Base-by-base conservation (phyloP, 306 rosid species). In the Vachellia pachyceras region DNA sequence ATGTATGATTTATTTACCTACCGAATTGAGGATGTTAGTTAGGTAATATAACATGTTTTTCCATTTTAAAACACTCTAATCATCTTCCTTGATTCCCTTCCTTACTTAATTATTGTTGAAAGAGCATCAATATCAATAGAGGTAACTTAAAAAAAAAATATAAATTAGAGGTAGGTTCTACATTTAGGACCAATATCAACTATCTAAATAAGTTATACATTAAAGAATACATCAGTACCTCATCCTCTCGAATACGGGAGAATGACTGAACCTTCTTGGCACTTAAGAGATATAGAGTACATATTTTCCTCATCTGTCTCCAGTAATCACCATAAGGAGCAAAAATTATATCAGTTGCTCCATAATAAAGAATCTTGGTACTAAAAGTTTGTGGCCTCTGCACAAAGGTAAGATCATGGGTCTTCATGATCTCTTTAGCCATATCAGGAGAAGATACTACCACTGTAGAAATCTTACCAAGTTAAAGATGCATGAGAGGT, bases 401-500 rank as follows among this genome's bases (percentile, higher is more conserved):
- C 3, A 52, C 60, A 52, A 52, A 52, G 60, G 60, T 23, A 17
- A 52, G 60, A 52, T 52, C 60, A 52, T 52, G 60, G 5, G 25
- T 18, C 60, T 52, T 52, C 60, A 52, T 52, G 7, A 52, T 52
- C 60, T 52, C 23, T 52, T 52, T 6, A 6, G 60, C 60, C 20
- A 52, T 5, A 18, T 52, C 60, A 52, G 60, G 23, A 6, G 60
- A 52, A 18, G 60, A 52, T n/a, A 52, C 23, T 52, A 52, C n/a
- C 22, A 52, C 23, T 52, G 60, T 18, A 52, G 60, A 52, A 52
- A 18, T 5, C 25, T 52, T 23, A 17, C 60, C 60, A 52, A 52
- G 60, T 52, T 52, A 23, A 52, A 52, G 60, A 7, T 52, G 60
- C 60, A 52, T 54, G 61, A 54, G 25, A 54, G 61, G 61, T 54